These are phyloP conservation scores for Boehmeria nivea DNA, from an alignment of 306 rosid species.

Conservation along the genomic window DNA sequence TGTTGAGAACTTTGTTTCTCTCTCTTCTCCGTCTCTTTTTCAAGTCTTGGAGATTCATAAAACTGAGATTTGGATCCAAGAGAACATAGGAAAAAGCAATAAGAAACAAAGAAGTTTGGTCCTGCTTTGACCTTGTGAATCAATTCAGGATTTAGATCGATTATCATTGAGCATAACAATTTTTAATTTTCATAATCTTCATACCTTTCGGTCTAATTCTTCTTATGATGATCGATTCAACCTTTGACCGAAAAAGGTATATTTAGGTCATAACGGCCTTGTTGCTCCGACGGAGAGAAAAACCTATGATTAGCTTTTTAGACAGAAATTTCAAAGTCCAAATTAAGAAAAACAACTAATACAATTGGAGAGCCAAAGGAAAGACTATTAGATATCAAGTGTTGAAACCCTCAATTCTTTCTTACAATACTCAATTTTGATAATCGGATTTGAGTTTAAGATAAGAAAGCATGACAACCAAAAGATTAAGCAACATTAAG, in stretches of 20 bases:
- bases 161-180: not conserved
- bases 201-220: too few relatives aligned
- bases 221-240: too few relatives aligned
- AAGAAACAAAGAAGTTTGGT: not conserved
- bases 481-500: conserved; percentile 10
- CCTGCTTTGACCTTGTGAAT: not conserved
- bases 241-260: too few relatives aligned
- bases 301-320: too few relatives aligned
- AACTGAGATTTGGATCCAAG: not conserved
- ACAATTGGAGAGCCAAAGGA: too few relatives aligned
- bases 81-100: not conserved
- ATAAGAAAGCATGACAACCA: conserved; percentile 11
- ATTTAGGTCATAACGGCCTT: too few relatives aligned
- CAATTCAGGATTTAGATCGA: not conserved
- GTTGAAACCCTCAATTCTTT: too few relatives aligned
- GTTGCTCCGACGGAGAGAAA: too few relatives aligned
- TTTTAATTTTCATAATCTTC: not conserved
- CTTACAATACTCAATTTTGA: not conserved
- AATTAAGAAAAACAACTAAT: too few relatives aligned
- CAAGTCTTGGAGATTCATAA: not conserved
- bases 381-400: too few relatives aligned
- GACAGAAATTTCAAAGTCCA: too few relatives aligned
- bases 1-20: not conserved
- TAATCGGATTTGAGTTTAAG: too few relatives aligned
- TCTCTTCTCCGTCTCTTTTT: not conserved